These are phyloP conservation scores for Podila epigama DNA, from an alignment of 192 early-diverging fungal genomes.

Conservation along the genomic window DNA sequence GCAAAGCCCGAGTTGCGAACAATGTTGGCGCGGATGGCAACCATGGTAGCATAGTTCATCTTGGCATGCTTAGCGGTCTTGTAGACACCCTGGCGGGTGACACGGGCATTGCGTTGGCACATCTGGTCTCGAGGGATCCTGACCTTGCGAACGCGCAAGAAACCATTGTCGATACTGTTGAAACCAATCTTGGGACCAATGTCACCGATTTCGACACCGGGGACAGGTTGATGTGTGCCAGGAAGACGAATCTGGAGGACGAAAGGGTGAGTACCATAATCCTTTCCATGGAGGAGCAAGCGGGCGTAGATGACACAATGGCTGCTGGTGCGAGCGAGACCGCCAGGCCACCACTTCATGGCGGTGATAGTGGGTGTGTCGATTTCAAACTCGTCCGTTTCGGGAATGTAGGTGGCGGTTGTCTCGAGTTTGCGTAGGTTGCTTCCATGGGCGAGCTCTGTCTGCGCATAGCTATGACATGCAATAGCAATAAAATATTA, in stretches of 20 bases:
- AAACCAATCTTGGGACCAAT: slow-evolving; percentile 77
- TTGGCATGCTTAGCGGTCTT: slow-evolving; percentile 77
- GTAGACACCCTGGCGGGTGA: slow-evolving; percentile 72
- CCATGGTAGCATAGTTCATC: slow-evolving; percentile 80
- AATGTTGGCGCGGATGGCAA: slow-evolving; percentile 76
- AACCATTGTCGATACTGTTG: slow-evolving; percentile 64
- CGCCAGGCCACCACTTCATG: slow-evolving; percentile 94
- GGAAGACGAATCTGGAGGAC: slow-evolving; percentile 57
- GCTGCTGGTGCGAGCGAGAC: slow-evolving; percentile 79
- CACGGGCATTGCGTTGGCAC: slow-evolving; percentile 88
- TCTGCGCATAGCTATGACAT: slow-evolving; percentile 58
- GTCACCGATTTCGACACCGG: slow-evolving; percentile 51
- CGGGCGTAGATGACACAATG: slow-evolving; percentile 81
- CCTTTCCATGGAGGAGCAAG: slow-evolving; percentile 73
- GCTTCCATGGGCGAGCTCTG: slow-evolving; percentile 73
- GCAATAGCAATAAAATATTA: background rate
- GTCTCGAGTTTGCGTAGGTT: slow-evolving; percentile 87
- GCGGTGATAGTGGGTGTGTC: slow-evolving; percentile 73
- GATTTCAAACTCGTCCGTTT: slow-evolving; percentile 82
- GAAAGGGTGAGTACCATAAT: slow-evolving; percentile 65
- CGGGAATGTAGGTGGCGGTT: slow-evolving; percentile 81
- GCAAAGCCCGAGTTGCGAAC: slow-evolving; percentile 64
- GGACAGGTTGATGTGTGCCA: slow-evolving; percentile 33
- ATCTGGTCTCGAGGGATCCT: slow-evolving; percentile 85
- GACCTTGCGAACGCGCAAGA: slow-evolving; percentile 84